A percentile compares a stretch with the other conserved stretches of the same genome.
phyloP scores from a whole-genome alignment of 345 rosid species.

The Sisymbrium irio region DNA sequence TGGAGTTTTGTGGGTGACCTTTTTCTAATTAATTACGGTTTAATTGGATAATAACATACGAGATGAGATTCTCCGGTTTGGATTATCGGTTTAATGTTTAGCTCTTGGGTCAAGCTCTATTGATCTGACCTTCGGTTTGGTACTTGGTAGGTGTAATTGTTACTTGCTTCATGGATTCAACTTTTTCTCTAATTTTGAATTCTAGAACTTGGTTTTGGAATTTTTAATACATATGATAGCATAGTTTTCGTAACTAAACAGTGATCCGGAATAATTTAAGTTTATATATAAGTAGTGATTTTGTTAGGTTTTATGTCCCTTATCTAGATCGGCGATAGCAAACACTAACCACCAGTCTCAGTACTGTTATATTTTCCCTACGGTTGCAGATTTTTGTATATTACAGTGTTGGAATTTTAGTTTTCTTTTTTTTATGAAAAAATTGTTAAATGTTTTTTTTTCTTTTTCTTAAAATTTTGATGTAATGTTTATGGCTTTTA shows the following conservation, averaged over 20 bases:
- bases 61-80: slow-evolving; percentile 15
- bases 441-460: too few relatives aligned
- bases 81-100: background rate
- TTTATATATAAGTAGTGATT: background rate
- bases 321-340: background rate
- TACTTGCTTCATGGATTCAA: background rate
- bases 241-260: background rate
- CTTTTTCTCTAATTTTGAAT: background rate
- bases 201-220: background rate
- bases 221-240: background rate
- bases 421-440: background rate
- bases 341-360: background rate
- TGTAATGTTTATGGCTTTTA: too few relatives aligned
- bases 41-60: background rate
- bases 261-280: background rate
- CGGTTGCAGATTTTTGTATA: background rate
- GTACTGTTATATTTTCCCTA: background rate
- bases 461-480: too few relatives aligned
- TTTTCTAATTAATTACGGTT: background rate
- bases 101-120: background rate
- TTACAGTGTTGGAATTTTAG: background rate
- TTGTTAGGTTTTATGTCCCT: background rate
- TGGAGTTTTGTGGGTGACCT: slow-evolving; percentile 22
- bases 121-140: background rate
- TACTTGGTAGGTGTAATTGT: background rate